Percentiles rank a stretch among this genome's conserved stretches.
phyloP scores from a whole-genome alignment of 2,329 filamentous ascomycete genomes.

The Bipolaris oryzae region DNA sequence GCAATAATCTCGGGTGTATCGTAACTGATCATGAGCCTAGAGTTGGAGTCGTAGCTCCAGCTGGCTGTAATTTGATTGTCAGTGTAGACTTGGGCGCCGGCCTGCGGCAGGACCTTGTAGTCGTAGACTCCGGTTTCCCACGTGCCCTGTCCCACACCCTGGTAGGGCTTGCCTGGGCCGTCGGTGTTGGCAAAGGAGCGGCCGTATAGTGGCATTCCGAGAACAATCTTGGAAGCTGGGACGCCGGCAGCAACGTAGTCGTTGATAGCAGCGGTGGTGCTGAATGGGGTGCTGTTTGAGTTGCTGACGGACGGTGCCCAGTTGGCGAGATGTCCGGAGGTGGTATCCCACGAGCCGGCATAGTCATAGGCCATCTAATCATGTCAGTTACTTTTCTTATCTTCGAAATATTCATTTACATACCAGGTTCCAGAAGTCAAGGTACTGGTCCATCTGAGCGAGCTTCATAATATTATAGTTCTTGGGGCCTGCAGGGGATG shows the following conservation, averaged over 20 bases:
- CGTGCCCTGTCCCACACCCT: conserved; percentile 39
- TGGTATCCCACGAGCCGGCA: conserved; percentile 44
- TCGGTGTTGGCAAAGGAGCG: conserved; percentile 44
- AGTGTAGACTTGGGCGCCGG: conserved; percentile 30
- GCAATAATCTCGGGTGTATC: conserved; percentile 43
- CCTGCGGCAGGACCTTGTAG: conserved; percentile 43
- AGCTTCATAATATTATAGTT: conserved; percentile 55
- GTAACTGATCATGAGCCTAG: conserved; percentile 39
- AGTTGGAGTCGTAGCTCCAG: conserved; percentile 38
- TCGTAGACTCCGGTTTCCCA: conserved; percentile 48
- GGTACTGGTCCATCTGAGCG: conserved; percentile 53
- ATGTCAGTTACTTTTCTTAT: not conserved
- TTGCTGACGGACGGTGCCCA: conserved; percentile 32
- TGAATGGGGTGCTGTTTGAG: conserved; percentile 42
- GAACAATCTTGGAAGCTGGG: conserved; percentile 41
- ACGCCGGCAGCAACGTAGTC: conserved; percentile 44
- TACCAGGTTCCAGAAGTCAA: conserved; percentile 61
- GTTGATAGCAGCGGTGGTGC: conserved; percentile 37
- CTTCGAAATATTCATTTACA: not conserved
- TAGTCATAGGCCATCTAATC: conserved; percentile 81
- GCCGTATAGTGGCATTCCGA: conserved; percentile 49
- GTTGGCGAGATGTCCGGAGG: conserved; percentile 45
- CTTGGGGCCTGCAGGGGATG: conserved; percentile 52
- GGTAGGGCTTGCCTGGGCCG: conserved; percentile 41
- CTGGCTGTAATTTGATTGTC: conserved; percentile 35